Evolutionary conservation across 805 yeast genomes (phyloP).

Genomic region (Saccharomyces paradoxus): DNA sequence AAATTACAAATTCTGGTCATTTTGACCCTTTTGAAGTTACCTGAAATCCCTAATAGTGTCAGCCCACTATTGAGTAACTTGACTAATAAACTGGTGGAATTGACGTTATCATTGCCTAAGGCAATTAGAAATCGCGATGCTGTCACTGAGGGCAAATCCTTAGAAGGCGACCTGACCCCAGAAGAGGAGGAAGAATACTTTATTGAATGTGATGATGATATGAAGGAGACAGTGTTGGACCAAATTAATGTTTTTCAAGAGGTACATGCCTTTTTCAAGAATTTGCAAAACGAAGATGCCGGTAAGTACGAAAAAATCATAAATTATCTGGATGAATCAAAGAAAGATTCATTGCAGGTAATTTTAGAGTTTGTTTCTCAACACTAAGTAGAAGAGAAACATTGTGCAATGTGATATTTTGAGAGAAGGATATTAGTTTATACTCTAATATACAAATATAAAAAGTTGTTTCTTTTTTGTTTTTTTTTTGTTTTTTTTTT

Average conservation of each 20-base stretch:
- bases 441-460: neutral
- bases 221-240: constrained; percentile 74
- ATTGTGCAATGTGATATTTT: neutral
- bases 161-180: constrained; percentile 25
- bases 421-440: neutral
- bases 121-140: constrained; percentile 64
- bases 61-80: constrained; percentile 39
- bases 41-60: constrained; percentile 34
- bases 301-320: constrained; percentile 36
- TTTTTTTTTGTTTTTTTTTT: neutral
- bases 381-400: constrained; percentile 6
- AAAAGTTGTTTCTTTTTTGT: neutral
- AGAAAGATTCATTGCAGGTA: constrained; percentile 23
- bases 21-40: constrained; percentile 40
- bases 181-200: constrained; percentile 45
- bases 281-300: constrained; percentile 40
- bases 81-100: constrained; percentile 41
- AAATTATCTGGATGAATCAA: constrained; percentile 25
- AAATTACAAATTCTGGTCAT: constrained; percentile 66
- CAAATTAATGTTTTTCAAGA: constrained; percentile 59
- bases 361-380: constrained; percentile 29
- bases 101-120: constrained; percentile 56
- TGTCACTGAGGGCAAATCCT: constrained; percentile 44
- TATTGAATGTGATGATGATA: constrained; percentile 62
- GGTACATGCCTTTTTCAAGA: constrained; percentile 47